Percentiles rank a stretch among this genome's conserved stretches.
These are phyloP conservation scores for Fraxinus sp. DNA, from an alignment of 305 asterid genomes.

Conservation along the genomic window DNA sequence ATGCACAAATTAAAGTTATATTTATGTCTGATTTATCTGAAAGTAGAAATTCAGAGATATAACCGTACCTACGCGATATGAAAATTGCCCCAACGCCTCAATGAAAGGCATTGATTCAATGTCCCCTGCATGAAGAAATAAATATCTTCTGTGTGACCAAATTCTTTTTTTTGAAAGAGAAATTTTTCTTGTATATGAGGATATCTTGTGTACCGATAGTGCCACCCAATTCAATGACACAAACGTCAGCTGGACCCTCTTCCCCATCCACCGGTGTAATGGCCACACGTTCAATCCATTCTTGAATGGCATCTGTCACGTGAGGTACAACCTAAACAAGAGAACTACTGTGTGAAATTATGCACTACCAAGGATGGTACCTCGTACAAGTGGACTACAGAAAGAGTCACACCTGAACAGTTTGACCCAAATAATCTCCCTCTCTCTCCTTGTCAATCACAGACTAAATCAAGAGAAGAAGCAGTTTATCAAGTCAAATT, in stretches of 20 bases:
- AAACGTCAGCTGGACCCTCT: slow-evolving; percentile 92
- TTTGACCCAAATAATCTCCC: slow-evolving; percentile 72
- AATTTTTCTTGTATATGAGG: neutral
- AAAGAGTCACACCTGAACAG: slow-evolving; percentile 55
- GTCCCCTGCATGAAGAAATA: slow-evolving; percentile 53
- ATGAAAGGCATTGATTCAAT: slow-evolving; percentile 80
- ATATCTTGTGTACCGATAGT: slow-evolving; percentile 59
- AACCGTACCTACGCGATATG: slow-evolving; percentile 60
- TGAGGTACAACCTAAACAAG: slow-evolving; percentile 59
- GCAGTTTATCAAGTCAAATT: slow-evolving; percentile 19
- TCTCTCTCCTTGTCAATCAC: slow-evolving; percentile 71
- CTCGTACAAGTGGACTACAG: slow-evolving; percentile 5
- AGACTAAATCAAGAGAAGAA: slow-evolving; percentile 30
- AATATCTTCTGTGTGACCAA: slow-evolving; percentile 12
- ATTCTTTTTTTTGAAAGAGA: no score
- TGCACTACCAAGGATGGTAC: slow-evolving; percentile 7
- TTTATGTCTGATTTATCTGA: neutral
- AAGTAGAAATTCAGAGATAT: slow-evolving; percentile 5
- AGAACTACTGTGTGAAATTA: slow-evolving; percentile 19
- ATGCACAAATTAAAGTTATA: neutral
- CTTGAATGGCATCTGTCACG: slow-evolving; percentile 94
- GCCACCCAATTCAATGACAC: slow-evolving; percentile 97
- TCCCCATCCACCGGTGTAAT: slow-evolving; percentile 79
- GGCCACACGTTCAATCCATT: slow-evolving; percentile 90
- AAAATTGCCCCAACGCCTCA: slow-evolving; percentile 78